Evolutionary conservation across 2,329 filamentous ascomycete genomes (phyloP).

Genomic region (Xylaria sp.): DNA sequence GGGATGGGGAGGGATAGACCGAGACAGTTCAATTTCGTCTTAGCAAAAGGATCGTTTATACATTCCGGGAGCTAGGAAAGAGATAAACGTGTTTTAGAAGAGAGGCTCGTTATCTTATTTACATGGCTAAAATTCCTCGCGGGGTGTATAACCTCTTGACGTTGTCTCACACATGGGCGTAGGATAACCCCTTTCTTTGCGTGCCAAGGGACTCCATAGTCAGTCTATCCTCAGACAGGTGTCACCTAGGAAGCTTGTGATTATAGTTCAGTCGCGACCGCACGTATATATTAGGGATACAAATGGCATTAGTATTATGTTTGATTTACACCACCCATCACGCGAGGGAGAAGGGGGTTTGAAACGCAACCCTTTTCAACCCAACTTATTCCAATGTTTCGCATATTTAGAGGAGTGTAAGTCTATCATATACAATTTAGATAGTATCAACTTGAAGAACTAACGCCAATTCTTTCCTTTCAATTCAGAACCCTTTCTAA

Average conservation of each 20-base stretch:
- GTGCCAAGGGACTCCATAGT: neutral
- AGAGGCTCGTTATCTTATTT: neutral
- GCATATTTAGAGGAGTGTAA: neutral
- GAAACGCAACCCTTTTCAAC: neutral
- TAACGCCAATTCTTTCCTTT: neutral
- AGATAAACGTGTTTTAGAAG: conserved; percentile 23
- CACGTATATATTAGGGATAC: neutral
- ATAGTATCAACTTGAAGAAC: neutral
- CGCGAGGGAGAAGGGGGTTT: neutral
- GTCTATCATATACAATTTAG: neutral
- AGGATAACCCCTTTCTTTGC: neutral
- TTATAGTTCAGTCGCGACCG: neutral
- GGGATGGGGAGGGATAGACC: conserved; percentile 19
- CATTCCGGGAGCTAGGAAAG: conserved; percentile 27
- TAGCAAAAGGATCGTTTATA: conserved; percentile 34
- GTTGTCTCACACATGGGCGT: conserved; percentile 27
- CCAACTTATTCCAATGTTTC: neutral
- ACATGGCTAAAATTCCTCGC: neutral
- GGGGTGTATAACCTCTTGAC: conserved; percentile 1
- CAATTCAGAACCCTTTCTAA: neutral
- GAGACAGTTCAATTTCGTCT: conserved; percentile 43
- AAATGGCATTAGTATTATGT: neutral
- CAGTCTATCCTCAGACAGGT: conserved; percentile 2
- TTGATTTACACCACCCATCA: neutral
- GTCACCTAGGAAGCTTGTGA: neutral